phyloP scores from a whole-genome alignment of 345 rosid genomes.

The Brassica napus region Da-Ae NC_063452.1:1183501-1184000 shows the following conservation, averaged over 20 bases:
- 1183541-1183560: too few relatives aligned
- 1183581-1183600: conserved; percentile 38
- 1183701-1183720: conserved; percentile 49
- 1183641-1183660: conserved; percentile 42
- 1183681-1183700: conserved; percentile 78
- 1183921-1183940: conserved; percentile 68
- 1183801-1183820: conserved; percentile 25
- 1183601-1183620: conserved; percentile 18
- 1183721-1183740: conserved; percentile 19
- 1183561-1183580: conserved; percentile 10
- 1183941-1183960: conserved; percentile 37
- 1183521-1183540: too few relatives aligned
- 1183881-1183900: conserved; percentile 69
- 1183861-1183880: conserved; percentile 49
- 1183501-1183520: too few relatives aligned
- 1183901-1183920: conserved; percentile 78
- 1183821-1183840: conserved; percentile 43
- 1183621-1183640: conserved; percentile 20
- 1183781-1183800: conserved; percentile 59
- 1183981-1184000: conserved; percentile 58
- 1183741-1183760: neutral
- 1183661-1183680: conserved; percentile 28
- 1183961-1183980: conserved; percentile 17
- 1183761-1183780: neutral
- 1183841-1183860: conserved; percentile 67